Evolutionary conservation across 352 stramenopile species (phyloP), one percentile per base, ranked within the genome.

Genomic region (Phytopythium vexans): DNA sequence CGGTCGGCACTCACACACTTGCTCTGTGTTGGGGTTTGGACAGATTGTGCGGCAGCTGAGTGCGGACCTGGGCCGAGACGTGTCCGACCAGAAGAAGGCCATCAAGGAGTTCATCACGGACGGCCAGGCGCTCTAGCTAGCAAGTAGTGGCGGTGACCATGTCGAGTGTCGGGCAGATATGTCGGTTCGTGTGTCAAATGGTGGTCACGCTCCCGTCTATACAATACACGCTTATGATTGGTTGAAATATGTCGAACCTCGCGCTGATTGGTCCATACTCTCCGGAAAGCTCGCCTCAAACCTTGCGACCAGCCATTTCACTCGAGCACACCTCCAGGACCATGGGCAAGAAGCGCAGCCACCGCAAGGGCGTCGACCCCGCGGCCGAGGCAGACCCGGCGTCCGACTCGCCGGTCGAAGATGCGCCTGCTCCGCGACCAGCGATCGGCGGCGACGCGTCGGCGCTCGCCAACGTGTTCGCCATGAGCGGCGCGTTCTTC

Each of bases 91-190:
- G 62, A 92, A 92, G 70, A 74, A 80, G 31, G 78, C 77, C 42
- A 92, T 92, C 71, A 91, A 91, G 68, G 74, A 86, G 49, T 91
- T 86, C 56, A 86, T 91, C 53, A 85, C 69, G 53, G 62, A 64
- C 27, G 65, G 60, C 49, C 57, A 70, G 40, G 56, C 40, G 3
- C 37, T 55, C 16, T 51, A 74, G 52, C 39, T 53, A 41, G 62
- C 56, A 52, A 2, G 8, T 52, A 31, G 8, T 6, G 10, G 12
- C 33, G 6, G 6, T 35, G 36, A 42, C 9, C 14, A n/a, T 43
- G 21, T 27, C 16, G 32, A 50, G 21, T 27, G 21, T 27, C 21
- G 21, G 21, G 21, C 21, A 27, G 21, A 36, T 10, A 34, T 7
- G 10, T 27, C 16, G 11, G 14, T 50, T 50, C 8, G 44, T 50